Evolutionary conservation across 768 basidiomycete genomes (phyloP).

Genomic region (Phylloporus arenicola): DNA sequence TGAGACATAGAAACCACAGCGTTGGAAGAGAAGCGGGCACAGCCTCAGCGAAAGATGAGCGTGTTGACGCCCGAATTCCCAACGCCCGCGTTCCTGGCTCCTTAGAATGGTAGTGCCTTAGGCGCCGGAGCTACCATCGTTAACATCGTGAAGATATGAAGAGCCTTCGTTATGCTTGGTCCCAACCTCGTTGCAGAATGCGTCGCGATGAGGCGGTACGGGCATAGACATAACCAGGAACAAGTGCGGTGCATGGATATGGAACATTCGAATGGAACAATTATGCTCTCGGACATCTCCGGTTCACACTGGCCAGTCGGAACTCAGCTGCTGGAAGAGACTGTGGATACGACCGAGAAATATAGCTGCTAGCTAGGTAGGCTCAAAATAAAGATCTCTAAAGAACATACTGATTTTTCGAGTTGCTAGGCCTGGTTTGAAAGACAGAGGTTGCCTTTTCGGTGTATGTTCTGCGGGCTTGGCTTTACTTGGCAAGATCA

Average conservation of each 20-base stretch:
- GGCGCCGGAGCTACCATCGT: background rate
- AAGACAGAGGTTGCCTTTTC: slow-evolving; percentile 13
- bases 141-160: background rate
- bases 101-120: slow-evolving; percentile 3
- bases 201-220: slow-evolving; percentile 9
- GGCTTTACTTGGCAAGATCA: background rate
- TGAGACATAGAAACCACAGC: too few species aligned
- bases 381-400: background rate
- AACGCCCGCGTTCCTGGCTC: background rate
- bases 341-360: background rate
- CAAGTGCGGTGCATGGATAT: slow-evolving; percentile 13
- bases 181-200: background rate
- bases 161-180: background rate
- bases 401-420: background rate
- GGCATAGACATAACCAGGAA: background rate
- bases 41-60: background rate
- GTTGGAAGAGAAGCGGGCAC: background rate
- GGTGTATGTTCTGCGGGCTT: background rate
- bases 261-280: slow-evolving; percentile 26
- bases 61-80: background rate
- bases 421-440: background rate
- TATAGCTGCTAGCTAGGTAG: too few species aligned
- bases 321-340: background rate
- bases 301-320: background rate
- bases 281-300: slow-evolving; percentile 14